Base-by-base conservation (phyloP, 177 flowering plant genomes). In the Vitis hybrid region DNA sequence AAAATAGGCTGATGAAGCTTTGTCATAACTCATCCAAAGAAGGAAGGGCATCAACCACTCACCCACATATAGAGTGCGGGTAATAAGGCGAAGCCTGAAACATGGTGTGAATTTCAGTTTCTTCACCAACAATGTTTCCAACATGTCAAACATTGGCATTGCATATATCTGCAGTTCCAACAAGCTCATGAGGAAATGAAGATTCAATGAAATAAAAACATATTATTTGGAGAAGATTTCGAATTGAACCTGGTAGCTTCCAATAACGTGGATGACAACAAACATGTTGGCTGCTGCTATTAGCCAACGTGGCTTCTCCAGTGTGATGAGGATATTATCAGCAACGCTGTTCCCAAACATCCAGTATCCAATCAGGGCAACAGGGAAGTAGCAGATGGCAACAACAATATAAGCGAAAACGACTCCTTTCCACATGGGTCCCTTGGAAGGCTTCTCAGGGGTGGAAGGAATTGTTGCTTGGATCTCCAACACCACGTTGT, bases 401-500 rank as follows among this genome's bases (percentile, higher is more conserved):
- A 61, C 60, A 32, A 35, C 12, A 11, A 41, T 17, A 56, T 56
- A 66, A 8, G 61, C 69, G 20, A 67, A 49, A 9, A 67, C 5
- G 4, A 67, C 67, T n/a, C 67, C 67, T 50, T 49, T 64, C 67
- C 67, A 64, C 67, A 50, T 64, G 30, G 53, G 2, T 13, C 7
- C 50, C 53, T 50, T 61, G 35, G 64, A 61, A 6, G 67, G 67
- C 27, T 64, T 64, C 55, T 64, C 50, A 3, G 49, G 60, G 13
- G 61, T 35, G 5, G 60, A 67, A n/a, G 60, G 51, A 15, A 67
- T 56, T 5, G 70, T 67, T 54, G 70, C 70, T 18, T 67, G 61
- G 61, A 67, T 67, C 17, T 67, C 70, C n/a, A 56, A 17, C 21
- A 56, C 70, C 70, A 67, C 70, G 15, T 57, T 67, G 52, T 67